Percentiles rank a stretch among this genome's conserved stretches.
phyloP scores from a whole-genome alignment of 2,329 filamentous ascomycete species.

The Sarocladium strictum region DNA sequence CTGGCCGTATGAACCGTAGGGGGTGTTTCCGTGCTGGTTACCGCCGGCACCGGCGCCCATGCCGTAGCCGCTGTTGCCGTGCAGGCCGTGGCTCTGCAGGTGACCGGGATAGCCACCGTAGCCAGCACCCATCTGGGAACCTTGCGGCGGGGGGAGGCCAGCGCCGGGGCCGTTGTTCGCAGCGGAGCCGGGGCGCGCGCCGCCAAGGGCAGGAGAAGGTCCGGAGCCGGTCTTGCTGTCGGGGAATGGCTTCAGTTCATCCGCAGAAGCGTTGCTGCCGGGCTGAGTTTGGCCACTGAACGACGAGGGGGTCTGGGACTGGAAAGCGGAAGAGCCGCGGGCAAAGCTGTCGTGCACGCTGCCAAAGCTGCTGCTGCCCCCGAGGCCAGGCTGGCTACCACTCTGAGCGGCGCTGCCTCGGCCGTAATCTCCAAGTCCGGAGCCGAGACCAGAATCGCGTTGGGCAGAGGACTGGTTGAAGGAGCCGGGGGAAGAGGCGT shows the following conservation, averaged over 20 bases:
- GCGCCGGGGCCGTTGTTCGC: constrained; percentile 44
- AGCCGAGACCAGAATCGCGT: constrained; percentile 42
- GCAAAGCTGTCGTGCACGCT: constrained; percentile 50
- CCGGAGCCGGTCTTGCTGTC: constrained; percentile 49
- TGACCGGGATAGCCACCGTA: constrained; percentile 53
- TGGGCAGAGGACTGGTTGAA: constrained; percentile 50
- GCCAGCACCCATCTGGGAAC: constrained; percentile 45
- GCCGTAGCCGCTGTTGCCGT: constrained; percentile 49
- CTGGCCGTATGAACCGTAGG: constrained; percentile 48
- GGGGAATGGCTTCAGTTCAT: constrained; percentile 55
- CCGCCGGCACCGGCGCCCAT: constrained; percentile 45
- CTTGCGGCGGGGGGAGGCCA: constrained; percentile 51
- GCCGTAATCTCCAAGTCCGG: constrained; percentile 49
- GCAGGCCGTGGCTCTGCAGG: constrained; percentile 45
- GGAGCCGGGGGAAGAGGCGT: constrained; percentile 46
- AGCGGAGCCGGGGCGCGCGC: constrained; percentile 52
- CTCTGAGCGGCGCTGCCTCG: constrained; percentile 45
- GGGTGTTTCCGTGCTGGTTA: constrained; percentile 46
- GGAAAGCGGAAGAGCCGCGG: constrained; percentile 47
- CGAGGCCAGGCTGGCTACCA: constrained; percentile 43
- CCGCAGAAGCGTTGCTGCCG: constrained; percentile 32
- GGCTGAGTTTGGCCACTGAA: constrained; percentile 47
- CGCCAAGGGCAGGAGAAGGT: constrained; percentile 50
- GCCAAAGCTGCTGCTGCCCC: constrained; percentile 44
- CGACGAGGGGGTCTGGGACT: constrained; percentile 44